phyloP scores from a whole-genome alignment of 768 basidiomycete species.

The Pholiota microspora region DNA sequence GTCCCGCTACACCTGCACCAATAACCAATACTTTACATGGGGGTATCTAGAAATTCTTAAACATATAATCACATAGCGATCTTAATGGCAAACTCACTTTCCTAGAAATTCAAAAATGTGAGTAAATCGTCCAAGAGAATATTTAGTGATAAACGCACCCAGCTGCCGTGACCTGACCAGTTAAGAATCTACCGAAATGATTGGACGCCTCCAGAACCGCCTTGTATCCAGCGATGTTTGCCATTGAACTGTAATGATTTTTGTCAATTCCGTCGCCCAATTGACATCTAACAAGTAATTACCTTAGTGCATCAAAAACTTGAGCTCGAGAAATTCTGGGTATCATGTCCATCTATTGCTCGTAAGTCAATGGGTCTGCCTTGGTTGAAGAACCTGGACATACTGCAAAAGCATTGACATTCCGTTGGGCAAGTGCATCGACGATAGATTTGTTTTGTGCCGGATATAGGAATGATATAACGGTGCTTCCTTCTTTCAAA shows the following conservation, averaged over 20 bases:
- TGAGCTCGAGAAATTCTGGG: conserved; percentile 90
- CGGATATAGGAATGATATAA: conserved; percentile 85
- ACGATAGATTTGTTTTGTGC: conserved; percentile 76
- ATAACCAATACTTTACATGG: conserved; percentile 87
- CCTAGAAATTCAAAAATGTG: conserved; percentile 15
- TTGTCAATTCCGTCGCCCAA: conserved; percentile 1
- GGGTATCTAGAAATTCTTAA: conserved; percentile 53
- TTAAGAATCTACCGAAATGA: conserved; percentile 85
- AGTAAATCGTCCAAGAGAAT: neutral
- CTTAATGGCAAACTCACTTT: conserved; percentile 24
- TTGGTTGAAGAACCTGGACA: conserved; percentile 15
- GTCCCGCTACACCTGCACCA: conserved; percentile 85
- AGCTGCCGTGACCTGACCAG: conserved; percentile 89
- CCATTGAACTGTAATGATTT: conserved; percentile 69
- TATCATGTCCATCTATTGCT: conserved; percentile 77
- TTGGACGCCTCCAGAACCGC: conserved; percentile 90
- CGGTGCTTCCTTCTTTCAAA: conserved; percentile 72
- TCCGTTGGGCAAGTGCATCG: conserved; percentile 62
- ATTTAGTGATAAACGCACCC: conserved; percentile 48
- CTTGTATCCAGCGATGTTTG: conserved; percentile 93
- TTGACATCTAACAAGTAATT: conserved; percentile 12
- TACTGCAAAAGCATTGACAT: conserved; percentile 71
- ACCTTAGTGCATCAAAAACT: conserved; percentile 88
- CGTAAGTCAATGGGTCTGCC: neutral
- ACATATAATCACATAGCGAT: neutral